Conservation (phyloP, 345 rosid species). For the sweet orange (Citrus sinensis) region DNA sequence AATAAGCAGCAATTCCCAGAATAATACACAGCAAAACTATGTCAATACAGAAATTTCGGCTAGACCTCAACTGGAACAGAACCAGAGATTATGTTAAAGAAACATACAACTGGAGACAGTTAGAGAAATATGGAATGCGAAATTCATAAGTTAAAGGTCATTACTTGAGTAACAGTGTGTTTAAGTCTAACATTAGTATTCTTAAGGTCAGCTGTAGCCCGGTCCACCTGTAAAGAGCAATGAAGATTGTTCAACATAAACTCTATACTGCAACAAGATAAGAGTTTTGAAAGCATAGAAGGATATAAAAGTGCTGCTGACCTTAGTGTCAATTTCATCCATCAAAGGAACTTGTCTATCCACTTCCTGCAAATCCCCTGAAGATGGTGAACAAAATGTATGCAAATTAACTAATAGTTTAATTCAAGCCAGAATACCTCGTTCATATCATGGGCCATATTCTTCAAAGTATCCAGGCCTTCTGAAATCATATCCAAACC, state of each 20-base stretch:
- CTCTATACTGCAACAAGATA: conserved; percentile 1
- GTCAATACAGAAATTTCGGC: conserved; percentile 97
- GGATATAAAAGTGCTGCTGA: conserved; percentile 16
- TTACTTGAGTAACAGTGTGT: conserved; percentile 92
- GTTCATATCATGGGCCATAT: conserved; percentile 97
- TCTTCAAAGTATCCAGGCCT: conserved; percentile 91
- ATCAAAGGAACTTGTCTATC: conserved; percentile 96
- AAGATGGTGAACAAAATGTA: conserved; percentile 13
- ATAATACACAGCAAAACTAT: conserved; percentile 80
- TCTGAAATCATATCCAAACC: conserved; percentile 93
- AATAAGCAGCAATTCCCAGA: conserved; percentile 95
- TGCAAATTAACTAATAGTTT: conserved; percentile 8
- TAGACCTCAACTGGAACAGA: conserved; percentile 84
- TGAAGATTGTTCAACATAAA: conserved; percentile 7
- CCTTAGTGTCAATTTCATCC: conserved; percentile 99
- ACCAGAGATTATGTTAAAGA: conserved; percentile 20
- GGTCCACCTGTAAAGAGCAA: conserved; percentile 66
- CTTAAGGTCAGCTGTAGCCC: conserved; percentile 88
- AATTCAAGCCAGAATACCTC: conserved; percentile 51
- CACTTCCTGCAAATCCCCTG: conserved; percentile 58
- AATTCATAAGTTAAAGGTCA: conserved; percentile 11
- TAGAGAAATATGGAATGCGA: conserved; percentile 5
- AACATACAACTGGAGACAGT: conserved; percentile 8
- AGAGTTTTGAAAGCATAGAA: conserved; percentile 9
- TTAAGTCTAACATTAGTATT: conserved; percentile 96